Percentiles rank a stretch among this genome's conserved stretches.
phyloP scores from a whole-genome alignment of 345 rosid genomes.

The Eucalyptus tenuipes region DNA sequence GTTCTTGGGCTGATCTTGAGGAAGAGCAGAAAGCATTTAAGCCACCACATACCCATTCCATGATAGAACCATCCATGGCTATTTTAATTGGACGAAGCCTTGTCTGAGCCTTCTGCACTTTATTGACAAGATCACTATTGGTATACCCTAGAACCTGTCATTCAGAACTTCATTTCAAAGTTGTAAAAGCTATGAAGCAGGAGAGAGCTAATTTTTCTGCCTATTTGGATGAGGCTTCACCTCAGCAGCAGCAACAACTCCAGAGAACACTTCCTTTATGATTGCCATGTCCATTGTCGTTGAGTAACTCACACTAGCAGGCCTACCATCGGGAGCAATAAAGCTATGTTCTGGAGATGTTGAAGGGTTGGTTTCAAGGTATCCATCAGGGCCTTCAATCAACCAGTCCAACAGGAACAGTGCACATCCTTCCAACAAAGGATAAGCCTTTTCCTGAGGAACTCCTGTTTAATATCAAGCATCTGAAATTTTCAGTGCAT shows the following conservation, averaged over 20 bases:
- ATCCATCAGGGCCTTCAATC: constrained; percentile 66
- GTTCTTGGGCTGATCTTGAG: not conserved
- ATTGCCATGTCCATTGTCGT: constrained; percentile 95
- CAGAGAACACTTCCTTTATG: constrained; percentile 65
- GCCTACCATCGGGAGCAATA: constrained; percentile 59
- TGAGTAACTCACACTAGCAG: constrained; percentile 90
- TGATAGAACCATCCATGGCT: constrained; percentile 71
- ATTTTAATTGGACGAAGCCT: constrained; percentile 64
- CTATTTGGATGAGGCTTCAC: constrained; percentile 14
- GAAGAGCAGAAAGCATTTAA: not conserved
- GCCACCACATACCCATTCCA: constrained; percentile 71
- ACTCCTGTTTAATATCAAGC: constrained; percentile 35
- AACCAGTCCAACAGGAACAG: constrained; percentile 85
- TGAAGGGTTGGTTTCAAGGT: constrained; percentile 89
- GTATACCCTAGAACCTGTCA: constrained; percentile 51
- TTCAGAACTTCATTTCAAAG: not conserved
- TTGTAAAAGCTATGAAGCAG: not conserved
- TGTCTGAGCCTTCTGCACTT: constrained; percentile 43
- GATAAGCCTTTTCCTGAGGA: constrained; percentile 70
- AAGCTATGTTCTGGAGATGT: constrained; percentile 92
- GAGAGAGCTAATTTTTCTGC: not conserved
- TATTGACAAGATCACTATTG: constrained; percentile 42
- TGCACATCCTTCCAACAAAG: constrained; percentile 84
- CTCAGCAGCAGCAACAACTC: constrained; percentile 69
- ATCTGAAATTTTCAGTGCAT: not conserved